Evolutionary conservation across 257 asterid genomes (phyloP), one percentile per base, ranked within the genome.

Genomic region (Solanum commersonii): DNA sequence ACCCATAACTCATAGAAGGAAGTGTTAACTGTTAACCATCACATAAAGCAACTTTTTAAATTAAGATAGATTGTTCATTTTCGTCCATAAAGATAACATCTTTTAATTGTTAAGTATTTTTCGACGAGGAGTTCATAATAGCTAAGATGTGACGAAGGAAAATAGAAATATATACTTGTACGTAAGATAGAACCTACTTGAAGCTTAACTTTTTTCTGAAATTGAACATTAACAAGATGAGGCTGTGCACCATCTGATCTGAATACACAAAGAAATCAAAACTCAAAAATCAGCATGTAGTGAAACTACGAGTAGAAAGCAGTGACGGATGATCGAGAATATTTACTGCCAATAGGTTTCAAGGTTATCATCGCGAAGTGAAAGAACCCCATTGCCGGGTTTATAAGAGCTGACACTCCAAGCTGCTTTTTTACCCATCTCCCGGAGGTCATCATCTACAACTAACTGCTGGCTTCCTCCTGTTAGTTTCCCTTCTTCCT

Each of bases 211-310:
- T 97, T 97, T 94, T 94, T 96, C 88, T 97, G 99, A 90, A 97
- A 97, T 87, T 97, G 99, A 71, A 96, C 95, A 90, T 97, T 97
- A 68, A 97, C 98, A 20, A 96, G 91, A 92, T 97, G 99, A 65
- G 99, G 99, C 87, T 97, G 99, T 46, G 98, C 97, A 72, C 99
- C 99, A 92, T 96, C 99, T 22, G 99, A 97, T 92, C 98, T 97
- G 81, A 81, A 65, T 44, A 83, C 8, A 34, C 2, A 23, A 68
- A 52, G 4, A 35, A 42, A 49, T 5, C 3, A 33, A 27, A 65
- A 71, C 10, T 65, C 25, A 60, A 18, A 33, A 56, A 84, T 49
- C 22, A 67, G 27, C 8, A 56, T 56, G 4, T 20, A 56, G 25
- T 18, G 29, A 71, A 18, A 12, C 5, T 23, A 27, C 3, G 76